Evolutionary conservation across 306 rosid genomes (phyloP), one percentile per base, ranked within the genome.

Genomic region (Vigna angularis): DNA sequence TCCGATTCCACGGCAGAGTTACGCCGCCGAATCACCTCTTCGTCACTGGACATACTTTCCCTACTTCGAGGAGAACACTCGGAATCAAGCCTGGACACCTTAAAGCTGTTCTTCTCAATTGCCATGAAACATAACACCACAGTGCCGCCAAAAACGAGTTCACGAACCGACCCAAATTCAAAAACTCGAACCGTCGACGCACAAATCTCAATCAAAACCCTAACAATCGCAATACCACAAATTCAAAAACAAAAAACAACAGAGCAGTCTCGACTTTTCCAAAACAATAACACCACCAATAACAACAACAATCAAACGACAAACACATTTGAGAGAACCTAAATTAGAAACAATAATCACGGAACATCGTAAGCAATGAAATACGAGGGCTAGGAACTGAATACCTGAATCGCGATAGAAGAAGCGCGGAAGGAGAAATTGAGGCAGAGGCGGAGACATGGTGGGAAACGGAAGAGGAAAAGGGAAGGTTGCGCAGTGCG

Each of bases 51-150:
- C 88, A 93, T 85, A 72, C 87, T 93, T 79, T 88, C 93, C 90
- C 89, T 90, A 82, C 98, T 91, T 30, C 89, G 73, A 1, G 90
- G 93, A 18, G 97, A 91, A 74, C 86, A 82, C 88, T 93, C 99
- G 0, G 92, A 85, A 85, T 96, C 99, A 80, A 96, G 44, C 93
- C 97, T 90, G 6, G 91, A 87, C 64, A 82, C 97, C 87, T 90
- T 96, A 75, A 90, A 93, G 90, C 75, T 91, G 73, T 91, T 93
- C 89, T 96, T 96, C 89, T 91, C 99, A 87, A 96, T 96, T 80
- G 99, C 99, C 98, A 96, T 96, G 67, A 61, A 86, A 87, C 89
- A 85, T 72, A 83, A 84, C 79, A 85, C 80, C 86, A 67, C 73
- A 75, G 70, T 34, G 82, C 85, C 70, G 85, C 88, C 79, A 81